A percentile compares a stretch with the other conserved stretches of the same genome.
phyloP scores from a whole-genome alignment of 441 rosid genomes.

The Pelargonium cotyledonis region DNA sequence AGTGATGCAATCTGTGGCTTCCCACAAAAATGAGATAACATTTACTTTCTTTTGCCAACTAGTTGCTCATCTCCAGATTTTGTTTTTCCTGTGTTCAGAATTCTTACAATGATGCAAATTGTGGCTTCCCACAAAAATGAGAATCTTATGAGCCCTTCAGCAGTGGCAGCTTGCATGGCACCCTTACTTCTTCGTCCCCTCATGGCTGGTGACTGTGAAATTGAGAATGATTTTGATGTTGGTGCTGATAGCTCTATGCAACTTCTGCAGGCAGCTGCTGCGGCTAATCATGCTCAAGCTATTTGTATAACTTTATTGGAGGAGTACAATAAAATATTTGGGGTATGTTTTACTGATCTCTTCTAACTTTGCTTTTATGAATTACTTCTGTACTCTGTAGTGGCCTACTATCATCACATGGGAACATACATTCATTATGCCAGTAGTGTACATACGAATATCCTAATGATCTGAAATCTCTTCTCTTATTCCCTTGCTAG shows the following conservation, averaged over 20 bases:
- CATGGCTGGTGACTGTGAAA: constrained; percentile 90
- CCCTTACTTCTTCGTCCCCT: constrained; percentile 99
- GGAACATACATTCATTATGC: not conserved
- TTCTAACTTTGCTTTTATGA: not conserved
- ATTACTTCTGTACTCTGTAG: not conserved
- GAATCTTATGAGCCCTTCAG: constrained; percentile 93
- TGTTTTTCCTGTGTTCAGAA: constrained; percentile 41
- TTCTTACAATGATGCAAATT: constrained; percentile 84
- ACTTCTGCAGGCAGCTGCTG: constrained; percentile 97
- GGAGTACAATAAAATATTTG: constrained; percentile 76
- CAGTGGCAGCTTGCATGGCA: constrained; percentile 99
- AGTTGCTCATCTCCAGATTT: constrained; percentile 14
- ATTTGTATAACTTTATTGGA: constrained; percentile 86
- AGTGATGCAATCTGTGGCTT: too few relatives aligned
- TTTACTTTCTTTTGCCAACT: not conserved
- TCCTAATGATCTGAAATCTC: constrained; percentile 6
- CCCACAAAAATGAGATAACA: not conserved
- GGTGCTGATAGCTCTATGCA: constrained; percentile 93
- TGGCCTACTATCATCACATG: not conserved
- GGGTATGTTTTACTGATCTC: constrained; percentile 48
- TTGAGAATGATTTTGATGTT: constrained; percentile 75
- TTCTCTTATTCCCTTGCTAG: not conserved
- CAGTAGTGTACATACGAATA: not conserved
- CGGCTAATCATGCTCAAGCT: constrained; percentile 99
- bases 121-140: constrained; percentile 68